Conservation (phyloP, 2,329 filamentous ascomycete genomes). For the Geosmithia morbida region DNA sequence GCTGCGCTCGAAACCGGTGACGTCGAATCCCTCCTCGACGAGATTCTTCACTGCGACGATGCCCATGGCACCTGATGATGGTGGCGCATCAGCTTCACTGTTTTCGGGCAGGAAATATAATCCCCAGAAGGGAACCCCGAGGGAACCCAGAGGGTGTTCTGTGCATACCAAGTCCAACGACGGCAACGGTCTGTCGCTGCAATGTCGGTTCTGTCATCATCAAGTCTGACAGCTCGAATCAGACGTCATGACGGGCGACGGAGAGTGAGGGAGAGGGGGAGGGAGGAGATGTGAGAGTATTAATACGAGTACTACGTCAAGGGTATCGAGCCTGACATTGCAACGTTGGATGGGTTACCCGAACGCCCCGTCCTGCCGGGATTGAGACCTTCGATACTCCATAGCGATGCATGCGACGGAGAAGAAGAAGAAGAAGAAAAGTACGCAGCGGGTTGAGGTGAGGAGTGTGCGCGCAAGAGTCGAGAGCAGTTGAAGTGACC, state of each 20-base stretch:
- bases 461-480: neutral
- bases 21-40: constrained; percentile 26
- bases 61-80: constrained; percentile 1
- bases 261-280: neutral
- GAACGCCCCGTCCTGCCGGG: no score
- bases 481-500: neutral
- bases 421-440: neutral
- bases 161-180: constrained; percentile 3
- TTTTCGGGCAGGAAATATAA: no score
- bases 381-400: neutral
- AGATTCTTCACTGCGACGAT: constrained; percentile 15
- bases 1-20: constrained; percentile 11
- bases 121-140: no score
- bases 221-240: neutral
- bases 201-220: neutral
- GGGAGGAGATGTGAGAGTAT: neutral
- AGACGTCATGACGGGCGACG: neutral
- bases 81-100: neutral
- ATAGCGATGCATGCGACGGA: neutral
- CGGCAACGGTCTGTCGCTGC: constrained; percentile 1
- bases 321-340: no score
- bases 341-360: neutral
- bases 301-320: neutral
- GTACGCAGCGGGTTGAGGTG: no score
- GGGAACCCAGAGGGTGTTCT: neutral